phyloP scores from a whole-genome alignment of 495 filamentous ascomycete species.

The Neohortaea acidophila region DNA sequence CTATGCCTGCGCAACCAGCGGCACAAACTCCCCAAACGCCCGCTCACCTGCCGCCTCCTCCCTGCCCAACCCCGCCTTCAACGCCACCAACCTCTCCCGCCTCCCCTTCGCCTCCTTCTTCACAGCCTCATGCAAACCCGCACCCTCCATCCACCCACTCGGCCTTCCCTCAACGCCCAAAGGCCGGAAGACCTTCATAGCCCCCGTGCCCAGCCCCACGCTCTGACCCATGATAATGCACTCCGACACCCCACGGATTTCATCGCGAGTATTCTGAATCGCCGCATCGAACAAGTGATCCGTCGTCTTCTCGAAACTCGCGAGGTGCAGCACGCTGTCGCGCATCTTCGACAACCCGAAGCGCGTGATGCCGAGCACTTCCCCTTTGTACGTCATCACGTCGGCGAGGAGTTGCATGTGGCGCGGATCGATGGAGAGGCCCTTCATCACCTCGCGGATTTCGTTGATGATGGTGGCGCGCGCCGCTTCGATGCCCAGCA shows the following conservation, averaged over 20 bases:
- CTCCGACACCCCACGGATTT: constrained; percentile 83
- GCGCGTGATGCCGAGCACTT: constrained; percentile 92
- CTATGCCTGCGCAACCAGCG: no score
- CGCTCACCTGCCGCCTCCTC: no score
- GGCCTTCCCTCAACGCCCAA: constrained; percentile 40
- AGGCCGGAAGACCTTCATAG: constrained; percentile 69
- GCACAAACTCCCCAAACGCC: no score
- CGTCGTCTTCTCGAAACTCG: constrained; percentile 95
- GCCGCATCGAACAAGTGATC: constrained; percentile 96
- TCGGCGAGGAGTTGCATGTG: constrained; percentile 99
- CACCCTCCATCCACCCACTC: not conserved
- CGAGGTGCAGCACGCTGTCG: constrained; percentile 83
- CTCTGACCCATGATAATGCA: constrained; percentile 98
- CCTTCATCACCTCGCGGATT: constrained; percentile 67
- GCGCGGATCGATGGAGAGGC: constrained; percentile 92
- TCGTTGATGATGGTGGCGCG: constrained; percentile 68
- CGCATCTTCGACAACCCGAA: constrained; percentile 96
- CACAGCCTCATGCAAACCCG: not conserved
- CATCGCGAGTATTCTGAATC: constrained; percentile 71
- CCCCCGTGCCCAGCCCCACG: constrained; percentile 78
- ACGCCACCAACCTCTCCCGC: not conserved
- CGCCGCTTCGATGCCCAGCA: constrained; percentile 95
- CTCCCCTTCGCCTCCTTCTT: not conserved
- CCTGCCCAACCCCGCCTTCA: not conserved
- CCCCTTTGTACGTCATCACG: constrained; percentile 98